Evolutionary conservation across 1,139 yeast species (phyloP).

Genomic region (Suhomyces chickasaworum): DNA sequence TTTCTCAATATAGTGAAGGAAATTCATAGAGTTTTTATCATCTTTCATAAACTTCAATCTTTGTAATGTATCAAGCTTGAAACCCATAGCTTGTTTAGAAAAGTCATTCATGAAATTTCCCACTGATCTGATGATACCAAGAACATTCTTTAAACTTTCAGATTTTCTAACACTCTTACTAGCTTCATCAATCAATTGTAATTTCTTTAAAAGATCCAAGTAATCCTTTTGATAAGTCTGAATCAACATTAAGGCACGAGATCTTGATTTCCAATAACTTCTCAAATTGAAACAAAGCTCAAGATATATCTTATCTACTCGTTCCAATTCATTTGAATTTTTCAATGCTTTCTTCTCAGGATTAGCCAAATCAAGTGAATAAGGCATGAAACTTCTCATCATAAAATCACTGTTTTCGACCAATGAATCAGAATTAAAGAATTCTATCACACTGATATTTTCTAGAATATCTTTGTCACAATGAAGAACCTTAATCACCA

Average conservation of each 20-base stretch:
- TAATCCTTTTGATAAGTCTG: constrained; percentile 76
- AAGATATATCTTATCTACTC: constrained; percentile 80
- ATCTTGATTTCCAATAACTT: constrained; percentile 83
- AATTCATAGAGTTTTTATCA: constrained; percentile 72
- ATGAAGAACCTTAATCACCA: constrained; percentile 63
- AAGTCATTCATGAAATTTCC: constrained; percentile 94
- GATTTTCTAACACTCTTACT: constrained; percentile 62
- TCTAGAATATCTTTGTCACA: constrained; percentile 73
- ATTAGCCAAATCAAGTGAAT: constrained; percentile 53
- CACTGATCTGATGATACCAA: constrained; percentile 77
- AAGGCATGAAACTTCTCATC: constrained; percentile 71
- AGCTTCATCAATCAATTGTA: constrained; percentile 69
- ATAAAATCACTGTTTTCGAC: constrained; percentile 70
- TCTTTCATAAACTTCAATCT: constrained; percentile 86
- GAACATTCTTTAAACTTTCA: constrained; percentile 61
- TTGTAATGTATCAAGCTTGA: constrained; percentile 78
- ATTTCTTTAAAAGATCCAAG: constrained; percentile 62
- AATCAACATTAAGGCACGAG: constrained; percentile 70
- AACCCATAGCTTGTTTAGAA: constrained; percentile 80
- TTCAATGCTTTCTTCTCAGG: constrained; percentile 49
- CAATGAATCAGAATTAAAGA: constrained; percentile 72
- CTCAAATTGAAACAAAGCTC: constrained; percentile 78
- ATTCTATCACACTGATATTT: constrained; percentile 76
- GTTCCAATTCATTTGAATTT: constrained; percentile 64
- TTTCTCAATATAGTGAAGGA: constrained; percentile 84